phyloP scores from a whole-genome alignment of 2,329 filamentous ascomycete genomes.

The Penicillium italicum region DNA sequence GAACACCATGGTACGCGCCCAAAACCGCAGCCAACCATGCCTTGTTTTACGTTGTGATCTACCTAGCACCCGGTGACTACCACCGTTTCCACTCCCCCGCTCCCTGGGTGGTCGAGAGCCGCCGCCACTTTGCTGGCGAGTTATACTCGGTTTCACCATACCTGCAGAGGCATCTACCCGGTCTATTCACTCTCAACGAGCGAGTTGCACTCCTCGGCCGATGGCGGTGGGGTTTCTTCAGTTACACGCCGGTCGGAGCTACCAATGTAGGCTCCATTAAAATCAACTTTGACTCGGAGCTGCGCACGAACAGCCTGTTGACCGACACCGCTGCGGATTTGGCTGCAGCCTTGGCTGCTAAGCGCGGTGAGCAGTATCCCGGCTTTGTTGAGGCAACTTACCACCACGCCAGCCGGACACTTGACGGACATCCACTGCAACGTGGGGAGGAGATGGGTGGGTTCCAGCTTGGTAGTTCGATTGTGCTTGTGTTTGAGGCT shows the following conservation, averaged over 20 bases:
- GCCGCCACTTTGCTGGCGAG: constrained; percentile 96
- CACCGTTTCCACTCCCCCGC: constrained; percentile 96
- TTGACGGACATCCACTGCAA: constrained; percentile 78
- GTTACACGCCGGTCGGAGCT: constrained; percentile 89
- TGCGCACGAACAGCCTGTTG: constrained; percentile 85
- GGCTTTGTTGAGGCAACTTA: constrained; percentile 94
- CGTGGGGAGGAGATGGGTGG: constrained; percentile 97
- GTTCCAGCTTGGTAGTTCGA: constrained; percentile 90
- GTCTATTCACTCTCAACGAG: constrained; percentile 95
- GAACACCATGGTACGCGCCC: constrained; percentile 65
- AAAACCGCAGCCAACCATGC: constrained; percentile 60
- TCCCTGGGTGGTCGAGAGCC: constrained; percentile 89
- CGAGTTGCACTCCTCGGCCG: constrained; percentile 87
- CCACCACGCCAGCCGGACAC: constrained; percentile 67
- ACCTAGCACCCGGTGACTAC: constrained; percentile 95
- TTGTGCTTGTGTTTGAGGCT: constrained; percentile 95
- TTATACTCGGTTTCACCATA: constrained; percentile 94
- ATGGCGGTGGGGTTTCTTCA: constrained; percentile 98
- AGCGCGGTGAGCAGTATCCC: constrained; percentile 75
- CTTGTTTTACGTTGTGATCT: constrained; percentile 91
- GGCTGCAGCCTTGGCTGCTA: constrained; percentile 74
- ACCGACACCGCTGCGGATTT: constrained; percentile 89
- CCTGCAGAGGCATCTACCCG: constrained; percentile 84
- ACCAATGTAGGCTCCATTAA: constrained; percentile 97
- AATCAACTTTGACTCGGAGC: constrained; percentile 92